Base-by-base conservation (phyloP, 192 early-diverging fungal genomes). In the Backusella tuberculispora region DNA sequence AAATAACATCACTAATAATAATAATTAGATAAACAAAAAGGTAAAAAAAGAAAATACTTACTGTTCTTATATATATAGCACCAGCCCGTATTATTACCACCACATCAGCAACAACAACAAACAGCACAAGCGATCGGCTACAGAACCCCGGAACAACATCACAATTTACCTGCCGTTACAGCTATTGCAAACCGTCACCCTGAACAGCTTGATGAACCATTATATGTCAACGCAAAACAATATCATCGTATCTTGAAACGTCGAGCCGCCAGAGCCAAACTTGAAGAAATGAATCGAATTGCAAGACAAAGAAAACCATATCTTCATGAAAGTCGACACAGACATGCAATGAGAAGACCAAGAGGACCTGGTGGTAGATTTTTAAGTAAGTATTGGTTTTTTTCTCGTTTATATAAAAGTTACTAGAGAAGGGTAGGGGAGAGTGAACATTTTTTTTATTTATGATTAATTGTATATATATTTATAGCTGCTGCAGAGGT, bases 191-290 rank as follows among this genome's bases (percentile, higher is more conserved):
- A 60, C 53, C 53, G 53, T 12, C 50, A 26, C 15, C 26, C 34
- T 45, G 74, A 74, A 2, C 65, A 47, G n/a, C 64, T 69, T 17
- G 81, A 85, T 42, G 94, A 96, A 47, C 96, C 96, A 10, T 83
- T 98, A 34, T 98, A 96, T 81, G 98, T 99, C 46, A 99, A 99
- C 82, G 95, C 97, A 29, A 98, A 98, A 83, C 98, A 99, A 81
- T 99, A 97, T 81, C 95, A 97, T 76, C 91, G 98, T 17, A 99
- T 99, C 80, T 81, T 99, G 46, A 95, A 95, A 79, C 89, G 98
- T 42, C 83, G 98, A 63, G 95, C 96, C 67, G 95, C 97, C 14
- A 85, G 97, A 21, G 92, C 93, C 21, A 90, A 88, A 64, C 76
- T 94, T 46, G 92, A 94, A 53, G 96, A 94, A 29, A 75, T 91